Evolutionary conservation across 148 eudicot species (phyloP).

Genomic region (Pouteria glomerata): DNA sequence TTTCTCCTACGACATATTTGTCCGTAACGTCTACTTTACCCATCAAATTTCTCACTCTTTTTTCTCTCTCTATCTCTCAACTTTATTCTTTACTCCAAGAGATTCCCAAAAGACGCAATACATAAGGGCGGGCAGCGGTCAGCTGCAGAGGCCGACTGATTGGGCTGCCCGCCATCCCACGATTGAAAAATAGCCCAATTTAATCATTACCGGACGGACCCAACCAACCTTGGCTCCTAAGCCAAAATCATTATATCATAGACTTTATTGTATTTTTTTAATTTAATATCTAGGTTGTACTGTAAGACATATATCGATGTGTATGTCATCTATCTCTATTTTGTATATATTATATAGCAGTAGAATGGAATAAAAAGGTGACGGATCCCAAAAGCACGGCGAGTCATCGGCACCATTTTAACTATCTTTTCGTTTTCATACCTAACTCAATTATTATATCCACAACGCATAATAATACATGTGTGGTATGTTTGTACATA

Average conservation of each 20-base stretch:
- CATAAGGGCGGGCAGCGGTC: constrained; percentile 24
- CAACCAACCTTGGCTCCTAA: constrained; percentile 44
- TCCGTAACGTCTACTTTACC: constrained; percentile 23
- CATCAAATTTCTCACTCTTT: background rate
- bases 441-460: constrained; percentile 1
- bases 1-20: no score
- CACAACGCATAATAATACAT: background rate
- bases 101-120: background rate
- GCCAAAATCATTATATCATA: constrained; percentile 44
- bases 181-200: constrained; percentile 23
- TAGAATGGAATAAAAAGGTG: background rate
- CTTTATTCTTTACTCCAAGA: background rate
- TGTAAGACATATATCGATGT: background rate
- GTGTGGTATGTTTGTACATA: no score
- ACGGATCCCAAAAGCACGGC: constrained; percentile 32
- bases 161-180: constrained; percentile 32
- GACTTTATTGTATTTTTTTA: constrained; percentile 15
- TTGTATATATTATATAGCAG: background rate
- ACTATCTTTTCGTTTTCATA: background rate
- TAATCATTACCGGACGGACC: constrained; percentile 42
- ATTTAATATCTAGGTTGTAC: background rate
- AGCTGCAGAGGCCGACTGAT: background rate
- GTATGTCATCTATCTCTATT: background rate
- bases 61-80: background rate
- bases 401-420: constrained; percentile 20